Evolutionary conservation across 768 basidiomycete genomes (phyloP), one percentile per base, ranked within the genome.

Genomic region (Russula brevipes): DNA sequence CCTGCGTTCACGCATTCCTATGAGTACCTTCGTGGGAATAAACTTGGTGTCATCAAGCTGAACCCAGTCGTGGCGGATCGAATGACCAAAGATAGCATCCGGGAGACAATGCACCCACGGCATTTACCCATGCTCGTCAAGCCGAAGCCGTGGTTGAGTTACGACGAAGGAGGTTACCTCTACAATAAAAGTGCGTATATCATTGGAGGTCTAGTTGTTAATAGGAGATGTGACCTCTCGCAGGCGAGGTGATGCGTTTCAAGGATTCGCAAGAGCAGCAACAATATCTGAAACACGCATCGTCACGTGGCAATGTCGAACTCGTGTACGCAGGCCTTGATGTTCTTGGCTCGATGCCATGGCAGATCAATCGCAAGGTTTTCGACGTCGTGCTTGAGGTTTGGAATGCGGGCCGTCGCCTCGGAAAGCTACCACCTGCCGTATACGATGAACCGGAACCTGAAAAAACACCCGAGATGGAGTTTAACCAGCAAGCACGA

Each of bases 111-210:
- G 17, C 94, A 96, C 75, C 94, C 96, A 16, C 90, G 94, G 2
- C 91, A 96, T 73, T 80, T 99, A 30, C 96, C 96, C 9, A 99
- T 98, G 97, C 81, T 99, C 7, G 82, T 95, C 31, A 85, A 86
- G 65, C 96, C 96, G 2, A 87, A 86, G 66, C 91, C 92, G 0
- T 98, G 95, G 96, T 70, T 89, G 2, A 78, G 79, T 60, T 80
- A 85, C 66, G 82, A 88, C 58, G 77, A 87, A 50, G 96, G 97
- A 4, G 91, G 88, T 1, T 98, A 98, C 71, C 75, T 96, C 30
- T 84, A 85, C 68, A 91, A 87, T 71, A 82, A 80, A 66, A 83
- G 91, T 91, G 69, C 55, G 85, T 75, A 5, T 49, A 55, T 35
- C 31, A 38, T 12, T 35, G 36, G 6, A 5, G 16, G 3, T 47